Evolutionary conservation across 1,139 yeast species (phyloP).

Genomic region (Debaryomyces udenii): DNA sequence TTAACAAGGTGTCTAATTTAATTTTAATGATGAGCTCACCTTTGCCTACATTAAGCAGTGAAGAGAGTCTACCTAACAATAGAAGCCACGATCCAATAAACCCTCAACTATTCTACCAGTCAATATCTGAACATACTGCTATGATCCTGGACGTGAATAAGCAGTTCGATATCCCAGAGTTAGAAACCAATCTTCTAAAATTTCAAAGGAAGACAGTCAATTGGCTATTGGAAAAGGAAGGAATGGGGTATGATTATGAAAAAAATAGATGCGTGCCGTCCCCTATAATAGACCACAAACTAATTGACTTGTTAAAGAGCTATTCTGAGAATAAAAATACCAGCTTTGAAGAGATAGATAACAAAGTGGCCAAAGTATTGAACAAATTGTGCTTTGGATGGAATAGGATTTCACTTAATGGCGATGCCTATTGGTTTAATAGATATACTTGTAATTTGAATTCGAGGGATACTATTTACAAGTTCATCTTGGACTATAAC

Average conservation of each 20-base stretch:
- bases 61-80: not conserved
- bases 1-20: constrained; percentile 16
- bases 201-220: constrained; percentile 66
- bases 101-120: constrained; percentile 37
- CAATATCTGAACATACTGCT: constrained; percentile 37
- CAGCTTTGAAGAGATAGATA: constrained; percentile 15
- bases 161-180: constrained; percentile 45
- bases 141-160: constrained; percentile 22
- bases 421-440: constrained; percentile 47
- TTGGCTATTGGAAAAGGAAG: constrained; percentile 68
- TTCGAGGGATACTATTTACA: constrained; percentile 31
- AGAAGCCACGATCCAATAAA: constrained; percentile 19
- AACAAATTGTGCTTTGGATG: constrained; percentile 57
- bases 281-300: constrained; percentile 20
- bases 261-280: constrained; percentile 25
- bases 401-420: constrained; percentile 31
- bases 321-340: constrained; percentile 9
- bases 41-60: constrained; percentile 9
- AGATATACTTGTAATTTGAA: constrained; percentile 51
- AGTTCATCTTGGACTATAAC: constrained; percentile 28
- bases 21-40: constrained; percentile 11
- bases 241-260: constrained; percentile 41
- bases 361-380: constrained; percentile 24
- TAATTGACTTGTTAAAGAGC: constrained; percentile 8
- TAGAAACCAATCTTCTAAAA: constrained; percentile 51